A percentile compares a stretch with the other conserved stretches of the same genome.
Evolutionary conservation across 768 basidiomycete species (phyloP).

Genomic region (Leccinellum albellum): DNA sequence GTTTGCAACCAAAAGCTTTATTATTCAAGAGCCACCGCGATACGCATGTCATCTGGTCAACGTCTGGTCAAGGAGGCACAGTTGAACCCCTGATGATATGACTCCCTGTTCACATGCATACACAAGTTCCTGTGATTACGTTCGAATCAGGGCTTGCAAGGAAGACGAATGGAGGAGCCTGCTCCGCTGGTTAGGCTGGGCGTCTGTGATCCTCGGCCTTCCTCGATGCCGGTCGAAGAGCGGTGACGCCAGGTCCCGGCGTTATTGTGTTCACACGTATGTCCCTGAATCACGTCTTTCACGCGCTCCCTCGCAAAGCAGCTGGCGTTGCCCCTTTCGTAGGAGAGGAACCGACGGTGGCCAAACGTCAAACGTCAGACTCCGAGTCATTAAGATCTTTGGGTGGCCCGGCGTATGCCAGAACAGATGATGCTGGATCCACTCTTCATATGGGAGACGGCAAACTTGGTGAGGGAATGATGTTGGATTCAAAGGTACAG

Average conservation of each 20-base stretch:
- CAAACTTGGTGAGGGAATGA: constrained; percentile 49
- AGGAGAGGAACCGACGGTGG: constrained; percentile 44
- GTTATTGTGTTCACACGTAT: constrained; percentile 54
- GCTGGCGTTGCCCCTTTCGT: constrained; percentile 66
- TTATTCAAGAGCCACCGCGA: constrained; percentile 13
- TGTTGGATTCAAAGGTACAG: constrained; percentile 56
- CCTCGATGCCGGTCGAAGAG: constrained; percentile 55
- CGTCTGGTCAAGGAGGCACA: not conserved
- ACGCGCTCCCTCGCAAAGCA: too few species aligned
- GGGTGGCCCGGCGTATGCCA: constrained; percentile 36
- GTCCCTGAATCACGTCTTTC: too few species aligned
- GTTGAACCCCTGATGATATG: not conserved
- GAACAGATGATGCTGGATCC: constrained; percentile 59
- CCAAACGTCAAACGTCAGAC: constrained; percentile 1
- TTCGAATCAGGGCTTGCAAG: constrained; percentile 44
- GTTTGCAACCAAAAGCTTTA: not conserved
- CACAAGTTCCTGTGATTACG: constrained; percentile 36
- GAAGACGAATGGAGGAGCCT: constrained; percentile 52
- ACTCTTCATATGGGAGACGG: constrained; percentile 56
- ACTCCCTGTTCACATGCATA: constrained; percentile 32
- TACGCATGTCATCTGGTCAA: constrained; percentile 5
- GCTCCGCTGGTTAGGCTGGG: constrained; percentile 50
- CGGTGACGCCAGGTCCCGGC: constrained; percentile 55
- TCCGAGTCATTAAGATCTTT: constrained; percentile 29
- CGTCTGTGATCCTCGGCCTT: constrained; percentile 45